Evolutionary conservation across 345 rosid genomes (phyloP).

Genomic region (Raphanus sativus): DNA sequence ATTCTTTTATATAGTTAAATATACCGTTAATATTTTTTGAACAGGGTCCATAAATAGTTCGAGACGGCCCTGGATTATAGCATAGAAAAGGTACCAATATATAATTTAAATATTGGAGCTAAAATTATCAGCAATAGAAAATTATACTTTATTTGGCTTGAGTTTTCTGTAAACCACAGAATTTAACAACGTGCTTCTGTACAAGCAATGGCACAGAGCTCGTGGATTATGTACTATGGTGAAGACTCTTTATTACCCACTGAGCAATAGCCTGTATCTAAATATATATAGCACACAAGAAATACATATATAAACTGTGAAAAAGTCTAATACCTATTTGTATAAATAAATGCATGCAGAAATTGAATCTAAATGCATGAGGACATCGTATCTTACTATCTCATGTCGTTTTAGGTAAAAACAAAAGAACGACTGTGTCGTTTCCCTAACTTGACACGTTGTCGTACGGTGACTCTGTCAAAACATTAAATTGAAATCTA

Average conservation of each 20-base stretch:
- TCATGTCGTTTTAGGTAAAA: slow-evolving; percentile 34
- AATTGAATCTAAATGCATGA: slow-evolving; percentile 17
- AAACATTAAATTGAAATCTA: slow-evolving; percentile 18
- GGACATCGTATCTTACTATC: slow-evolving; percentile 21
- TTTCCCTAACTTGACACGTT: slow-evolving; percentile 41
- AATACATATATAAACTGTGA: too few species aligned
- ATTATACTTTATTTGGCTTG: not conserved
- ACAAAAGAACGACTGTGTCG: slow-evolving; percentile 21
- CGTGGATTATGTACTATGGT: slow-evolving; percentile 40
- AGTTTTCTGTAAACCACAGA: slow-evolving; percentile 15
- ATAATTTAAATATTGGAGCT: not conserved
- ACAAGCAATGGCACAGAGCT: slow-evolving; percentile 40
- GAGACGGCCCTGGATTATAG: too few species aligned
- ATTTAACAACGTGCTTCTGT: slow-evolving; percentile 32
- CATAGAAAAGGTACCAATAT: not conserved
- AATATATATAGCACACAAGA: not conserved
- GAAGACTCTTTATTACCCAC: slow-evolving; percentile 32
- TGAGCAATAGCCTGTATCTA: slow-evolving; percentile 18
- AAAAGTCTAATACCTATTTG: too few species aligned
- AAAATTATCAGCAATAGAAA: not conserved
- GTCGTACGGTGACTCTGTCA: slow-evolving; percentile 31
- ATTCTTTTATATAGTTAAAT: too few species aligned
- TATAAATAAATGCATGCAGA: slow-evolving; percentile 14
- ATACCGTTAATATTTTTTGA: too few species aligned
- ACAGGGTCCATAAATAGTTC: too few species aligned